phyloP scores from a whole-genome alignment of 208 protist genomes.

The Herpetomonas muscarum region DNA sequence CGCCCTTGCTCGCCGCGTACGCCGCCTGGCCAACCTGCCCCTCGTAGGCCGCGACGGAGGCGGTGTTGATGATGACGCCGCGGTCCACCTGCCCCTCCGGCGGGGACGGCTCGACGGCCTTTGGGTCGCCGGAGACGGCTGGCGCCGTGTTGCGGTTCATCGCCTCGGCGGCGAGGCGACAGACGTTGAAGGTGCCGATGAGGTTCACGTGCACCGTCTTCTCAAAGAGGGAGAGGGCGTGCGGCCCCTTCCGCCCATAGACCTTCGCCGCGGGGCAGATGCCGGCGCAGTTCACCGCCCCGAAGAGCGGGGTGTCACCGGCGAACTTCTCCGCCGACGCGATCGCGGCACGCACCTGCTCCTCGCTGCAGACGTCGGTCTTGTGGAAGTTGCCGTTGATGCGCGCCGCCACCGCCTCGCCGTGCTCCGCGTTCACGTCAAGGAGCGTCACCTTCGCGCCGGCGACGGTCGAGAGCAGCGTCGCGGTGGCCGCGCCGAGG shows the following conservation, averaged over 20 bases:
- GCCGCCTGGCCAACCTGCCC: constrained; percentile 88
- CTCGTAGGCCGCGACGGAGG: constrained; percentile 75
- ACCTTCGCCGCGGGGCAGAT: constrained; percentile 31
- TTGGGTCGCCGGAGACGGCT: not conserved
- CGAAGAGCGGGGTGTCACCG: constrained; percentile 44
- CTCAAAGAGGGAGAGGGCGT: constrained; percentile 45
- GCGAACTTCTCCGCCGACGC: constrained; percentile 34
- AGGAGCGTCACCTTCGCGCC: constrained; percentile 42
- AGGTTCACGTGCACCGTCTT: constrained; percentile 71
- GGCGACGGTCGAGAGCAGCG: constrained; percentile 20
- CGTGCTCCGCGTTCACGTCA: constrained; percentile 35
- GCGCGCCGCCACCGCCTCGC: constrained; percentile 22
- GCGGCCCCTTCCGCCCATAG: constrained; percentile 28
- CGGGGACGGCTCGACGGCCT: not conserved
- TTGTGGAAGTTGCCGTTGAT: constrained; percentile 25
- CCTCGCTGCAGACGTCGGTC: constrained; percentile 44
- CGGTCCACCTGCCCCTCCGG: constrained; percentile 32
- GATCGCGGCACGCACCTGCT: constrained; percentile 49
- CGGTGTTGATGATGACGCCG: constrained; percentile 82
- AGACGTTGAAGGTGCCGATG: constrained; percentile 78
- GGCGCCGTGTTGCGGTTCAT: constrained; percentile 31
- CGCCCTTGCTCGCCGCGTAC: constrained; percentile 77
- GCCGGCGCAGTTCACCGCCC: constrained; percentile 73
- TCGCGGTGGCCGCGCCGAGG: constrained; percentile 37
- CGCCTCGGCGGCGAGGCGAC: constrained; percentile 40